Percentiles rank a stretch among this genome's conserved stretches.
Conservation (phyloP, 202 grass and related monocot genomes). For the Saccharum hybrid region DNA sequence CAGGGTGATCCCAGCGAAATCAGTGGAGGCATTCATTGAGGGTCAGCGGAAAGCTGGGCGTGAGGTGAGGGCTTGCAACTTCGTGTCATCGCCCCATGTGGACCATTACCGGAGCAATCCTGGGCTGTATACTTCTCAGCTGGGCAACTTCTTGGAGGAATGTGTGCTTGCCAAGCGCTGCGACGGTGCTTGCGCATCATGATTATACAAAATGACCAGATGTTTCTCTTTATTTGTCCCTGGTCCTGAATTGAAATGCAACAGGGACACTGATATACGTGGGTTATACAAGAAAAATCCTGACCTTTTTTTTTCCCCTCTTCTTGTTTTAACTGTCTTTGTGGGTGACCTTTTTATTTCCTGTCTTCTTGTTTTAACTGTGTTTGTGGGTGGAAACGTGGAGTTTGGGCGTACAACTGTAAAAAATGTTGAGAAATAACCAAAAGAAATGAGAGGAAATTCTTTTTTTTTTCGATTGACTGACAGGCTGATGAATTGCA, state of each 20-base stretch:
- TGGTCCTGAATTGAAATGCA: conserved; percentile 20
- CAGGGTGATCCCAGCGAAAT: conserved; percentile 80
- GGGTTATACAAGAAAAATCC: background rate
- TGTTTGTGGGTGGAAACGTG: background rate
- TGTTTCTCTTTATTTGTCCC: conserved; percentile 3
- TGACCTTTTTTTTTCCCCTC: background rate
- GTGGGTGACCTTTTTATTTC: background rate
- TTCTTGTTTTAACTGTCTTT: background rate
- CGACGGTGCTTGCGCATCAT: background rate
- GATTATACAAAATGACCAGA: background rate
- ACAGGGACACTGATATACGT: conserved; percentile 18
- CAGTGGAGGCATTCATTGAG: conserved; percentile 75
- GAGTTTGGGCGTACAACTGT: conserved; percentile 30
- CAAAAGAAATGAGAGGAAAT: background rate
- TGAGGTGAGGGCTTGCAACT: conserved; percentile 79
- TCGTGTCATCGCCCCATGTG: conserved; percentile 87
- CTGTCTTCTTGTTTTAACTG: background rate
- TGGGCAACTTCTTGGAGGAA: conserved; percentile 75
- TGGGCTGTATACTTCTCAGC: conserved; percentile 65
- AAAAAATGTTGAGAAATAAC: conserved; percentile 26
- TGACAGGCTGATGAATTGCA: background rate
- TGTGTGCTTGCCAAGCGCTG: conserved; percentile 43
- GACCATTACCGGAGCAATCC: conserved; percentile 93
- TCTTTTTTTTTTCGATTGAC: background rate
- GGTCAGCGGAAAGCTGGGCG: conserved; percentile 59